A percentile compares a stretch with the other conserved stretches of the same genome.
Evolutionary conservation across 257 asterid species (phyloP).

Genomic region (Solanum chilense): DNA sequence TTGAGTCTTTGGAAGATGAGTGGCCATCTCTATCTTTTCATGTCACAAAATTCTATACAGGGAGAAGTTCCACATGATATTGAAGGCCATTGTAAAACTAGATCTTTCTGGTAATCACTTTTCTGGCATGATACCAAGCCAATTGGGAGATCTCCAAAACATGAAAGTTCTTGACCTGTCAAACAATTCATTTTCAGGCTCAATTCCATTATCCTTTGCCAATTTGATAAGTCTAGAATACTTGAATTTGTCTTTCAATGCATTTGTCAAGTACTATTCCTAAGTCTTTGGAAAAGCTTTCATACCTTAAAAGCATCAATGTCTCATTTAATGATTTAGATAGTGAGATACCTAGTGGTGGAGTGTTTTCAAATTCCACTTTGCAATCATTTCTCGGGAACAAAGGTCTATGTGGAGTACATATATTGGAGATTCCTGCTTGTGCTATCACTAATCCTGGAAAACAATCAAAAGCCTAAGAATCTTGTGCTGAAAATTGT

Average conservation of each 20-base stretch:
- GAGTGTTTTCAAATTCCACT: slow-evolving; percentile 24
- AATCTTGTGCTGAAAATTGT: not conserved
- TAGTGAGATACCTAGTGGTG: slow-evolving; percentile 25
- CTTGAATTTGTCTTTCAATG: not conserved
- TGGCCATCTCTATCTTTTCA: not conserved
- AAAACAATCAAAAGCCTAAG: not conserved
- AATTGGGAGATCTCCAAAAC: not conserved
- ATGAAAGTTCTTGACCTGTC: too few species aligned
- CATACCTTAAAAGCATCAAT: slow-evolving; percentile 6
- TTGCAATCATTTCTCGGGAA: slow-evolving; percentile 9
- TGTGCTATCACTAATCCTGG: not conserved
- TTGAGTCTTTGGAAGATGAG: not conserved
- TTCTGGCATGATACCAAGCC: not conserved
- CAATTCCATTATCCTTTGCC: not conserved
- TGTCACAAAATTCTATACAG: too few species aligned
- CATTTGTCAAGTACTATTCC: slow-evolving; percentile 4
- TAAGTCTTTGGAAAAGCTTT: slow-evolving; percentile 8
- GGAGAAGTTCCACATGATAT: not conserved
- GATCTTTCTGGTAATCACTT: not conserved
- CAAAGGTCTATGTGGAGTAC: slow-evolving; percentile 11
- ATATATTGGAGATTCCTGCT: not conserved
- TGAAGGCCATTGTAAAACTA: not conserved
- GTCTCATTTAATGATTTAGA: slow-evolving; percentile 15
- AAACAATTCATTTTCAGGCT: not conserved
- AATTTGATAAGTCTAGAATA: too few species aligned